Evolutionary conservation across 2,329 filamentous ascomycete genomes (phyloP), one percentile per base, ranked within the genome.

Genomic region (Pseudogymnoascus sp.): DNA sequence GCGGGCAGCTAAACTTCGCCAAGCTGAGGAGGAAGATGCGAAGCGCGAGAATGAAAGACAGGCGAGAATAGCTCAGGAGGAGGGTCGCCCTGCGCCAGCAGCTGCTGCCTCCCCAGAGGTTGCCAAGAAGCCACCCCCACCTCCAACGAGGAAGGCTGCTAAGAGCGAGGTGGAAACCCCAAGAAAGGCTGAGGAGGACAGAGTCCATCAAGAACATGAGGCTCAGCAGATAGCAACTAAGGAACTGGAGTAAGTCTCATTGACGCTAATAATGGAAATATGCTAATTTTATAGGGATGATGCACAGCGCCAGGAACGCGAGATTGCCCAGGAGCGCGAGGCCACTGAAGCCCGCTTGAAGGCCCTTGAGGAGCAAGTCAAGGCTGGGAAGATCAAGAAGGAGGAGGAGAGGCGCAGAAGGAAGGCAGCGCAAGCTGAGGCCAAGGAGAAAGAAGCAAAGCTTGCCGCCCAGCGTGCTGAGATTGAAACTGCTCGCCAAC

Each of bases 21-120:
- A 95, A 75, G 95, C 95, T 2, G 95, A 99, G 74, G 95, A 96
- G 71, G 95, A 99, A 76, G 93, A 97, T 77, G 86, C 89, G 8
- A 89, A 88, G 66, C 87, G 95, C 28, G 95, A 99, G 71, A 81
- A 90, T 67, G 93, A 97, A 75, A 85, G 93, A 65, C 91, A 96
- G 72, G 67, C 72, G 33, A 69, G 72, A 61, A 69, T 74, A 21
- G 70, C 70, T 18, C 70, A 74, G 60, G 71, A 74, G 61, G 71
- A 73, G 62, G 71, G 71, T 28, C 67, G 71, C 33, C 66, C 69
- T 58, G 67, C 70, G 18, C 69, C 71, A 40, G 60, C 66, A 28
- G 65, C 70, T 11, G 52, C 64, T 12, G 59, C 64, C 37, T 62
- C 63, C 35, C 45, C 64, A 38, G 64, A 62, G 59, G 63, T 28